Base-by-base conservation (phyloP, 208 protist genomes). In the Tetramitus jugosus region DNA sequence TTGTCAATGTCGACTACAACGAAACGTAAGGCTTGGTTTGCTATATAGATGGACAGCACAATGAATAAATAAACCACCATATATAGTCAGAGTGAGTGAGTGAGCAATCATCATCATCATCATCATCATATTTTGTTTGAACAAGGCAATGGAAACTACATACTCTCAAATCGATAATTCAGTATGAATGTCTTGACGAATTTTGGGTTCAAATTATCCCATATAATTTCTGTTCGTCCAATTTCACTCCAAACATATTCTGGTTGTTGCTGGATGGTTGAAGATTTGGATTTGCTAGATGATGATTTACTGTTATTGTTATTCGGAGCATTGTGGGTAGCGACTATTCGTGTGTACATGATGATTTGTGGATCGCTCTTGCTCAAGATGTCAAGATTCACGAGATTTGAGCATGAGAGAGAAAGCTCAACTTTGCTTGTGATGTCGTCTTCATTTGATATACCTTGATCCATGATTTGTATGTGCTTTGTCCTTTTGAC, bases 1-100 rank as follows among this genome's bases (percentile, higher is more conserved):
- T 80, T 53, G 31, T 81, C 79, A 42, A 69, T 67, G 26, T 81
- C 69, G 1, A 60, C 10, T n/a, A 76, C 29, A 10, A 60, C 43
- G 60, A 76, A 76, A 31, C 42, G 56, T 43, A 53, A 76, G 3
- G 29, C 23, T 76, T 76, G 69, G 42, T 42, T 60, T 52, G 26
- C 33, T 67, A 20, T 20, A 56, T 26, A 26, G 10, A 20, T 56
- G 49, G 20, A 20, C 49, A 20, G 10, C 20, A 56, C 10, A 20
- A 26, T 26, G 49, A n/a, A n/a, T n/a, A n/a, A n/a, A n/a, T n/a
- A n/a, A n/a, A n/a, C n/a, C n/a, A n/a, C n/a, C n/a, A n/a, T n/a
- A n/a, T n/a, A n/a, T n/a, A n/a, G n/a, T n/a, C n/a, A n/a, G n/a
- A n/a, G n/a, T n/a, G n/a, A n/a, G n/a, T n/a, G n/a, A n/a, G n/a